Conservation (phyloP, 192 early-diverging fungal species). For the Dimargaris cristalligena region DNA sequence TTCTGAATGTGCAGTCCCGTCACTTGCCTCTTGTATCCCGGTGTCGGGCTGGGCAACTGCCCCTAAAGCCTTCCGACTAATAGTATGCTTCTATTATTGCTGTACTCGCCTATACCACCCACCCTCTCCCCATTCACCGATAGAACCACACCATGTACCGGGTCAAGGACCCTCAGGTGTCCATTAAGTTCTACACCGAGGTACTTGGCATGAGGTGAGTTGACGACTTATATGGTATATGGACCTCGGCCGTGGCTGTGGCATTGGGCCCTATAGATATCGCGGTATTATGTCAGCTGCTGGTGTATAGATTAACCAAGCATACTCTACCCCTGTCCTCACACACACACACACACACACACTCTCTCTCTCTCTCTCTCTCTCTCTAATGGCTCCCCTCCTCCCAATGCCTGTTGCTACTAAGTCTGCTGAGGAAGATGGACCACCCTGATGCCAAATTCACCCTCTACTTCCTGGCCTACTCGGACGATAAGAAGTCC, state of each 20-base stretch:
- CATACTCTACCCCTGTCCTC: too few species aligned
- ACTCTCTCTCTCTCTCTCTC: too few species aligned
- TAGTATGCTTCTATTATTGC: too few species aligned
- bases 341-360: too few species aligned
- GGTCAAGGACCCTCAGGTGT: conserved; percentile 62
- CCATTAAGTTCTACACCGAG: conserved; percentile 55
- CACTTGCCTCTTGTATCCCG: too few species aligned
- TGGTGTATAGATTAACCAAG: conserved; percentile 3
- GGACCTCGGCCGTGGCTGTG: not conserved
- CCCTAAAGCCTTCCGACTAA: too few species aligned
- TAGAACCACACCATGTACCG: conserved; percentile 82
- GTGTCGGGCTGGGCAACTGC: too few species aligned
- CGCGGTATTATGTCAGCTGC: not conserved
- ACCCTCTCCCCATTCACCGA: too few species aligned
- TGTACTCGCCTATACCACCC: too few species aligned
- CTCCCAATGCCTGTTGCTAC: not conserved
- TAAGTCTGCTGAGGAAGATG: conserved; percentile 18
- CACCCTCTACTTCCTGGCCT: conserved; percentile 64
- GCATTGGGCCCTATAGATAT: not conserved
- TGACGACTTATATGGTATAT: not conserved
- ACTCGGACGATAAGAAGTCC: conserved; percentile 30
- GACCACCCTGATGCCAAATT: conserved; percentile 25
- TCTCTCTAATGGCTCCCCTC: not conserved
- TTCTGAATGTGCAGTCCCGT: too few species aligned
- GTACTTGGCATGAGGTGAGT: conserved; percentile 65